Evolutionary conservation across 352 stramenopile genomes (phyloP).

Genomic region (Peronospora farinosa): DNA sequence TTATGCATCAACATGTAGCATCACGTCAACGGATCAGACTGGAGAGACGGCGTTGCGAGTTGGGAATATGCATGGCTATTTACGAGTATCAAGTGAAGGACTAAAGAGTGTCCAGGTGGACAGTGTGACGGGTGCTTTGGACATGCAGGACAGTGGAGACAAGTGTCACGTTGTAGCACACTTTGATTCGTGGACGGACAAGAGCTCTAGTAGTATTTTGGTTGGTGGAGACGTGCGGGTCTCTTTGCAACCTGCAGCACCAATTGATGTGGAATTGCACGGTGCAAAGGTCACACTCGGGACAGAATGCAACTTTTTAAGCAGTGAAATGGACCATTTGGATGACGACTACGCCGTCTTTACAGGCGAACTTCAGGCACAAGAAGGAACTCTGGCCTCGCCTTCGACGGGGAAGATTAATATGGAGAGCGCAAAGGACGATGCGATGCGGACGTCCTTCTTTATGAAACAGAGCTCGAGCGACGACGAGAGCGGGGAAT

Average conservation of each 20-base stretch:
- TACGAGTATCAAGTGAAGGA: slow-evolving; percentile 48
- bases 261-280: slow-evolving; percentile 62
- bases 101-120: slow-evolving; percentile 44
- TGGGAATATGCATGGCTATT: slow-evolving; percentile 65
- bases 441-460: slow-evolving; percentile 75
- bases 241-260: slow-evolving; percentile 53
- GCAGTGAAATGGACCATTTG: slow-evolving; percentile 56
- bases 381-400: slow-evolving; percentile 4
- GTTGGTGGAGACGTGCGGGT: slow-evolving; percentile 53
- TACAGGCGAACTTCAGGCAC: slow-evolving; percentile 39
- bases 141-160: slow-evolving; percentile 64
- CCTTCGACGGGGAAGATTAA: slow-evolving; percentile 65
- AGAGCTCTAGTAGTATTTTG: slow-evolving; percentile 52
- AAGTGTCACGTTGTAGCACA: slow-evolving; percentile 51
- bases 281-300: slow-evolving; percentile 39
- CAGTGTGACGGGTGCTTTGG: slow-evolving; percentile 59
- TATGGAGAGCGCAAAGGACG: slow-evolving; percentile 52
- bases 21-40: slow-evolving; percentile 35
- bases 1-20: slow-evolving; percentile 48
- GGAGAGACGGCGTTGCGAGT: slow-evolving; percentile 31
- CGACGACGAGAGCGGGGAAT: slow-evolving; percentile 6
- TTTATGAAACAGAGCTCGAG: slow-evolving; percentile 40
- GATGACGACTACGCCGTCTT: slow-evolving; percentile 74
- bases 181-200: slow-evolving; percentile 62
- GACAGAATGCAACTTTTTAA: slow-evolving; percentile 37